Percentiles rank a stretch among this genome's conserved stretches.
phyloP scores from a whole-genome alignment of 331 rosid genomes.

The Malus hybrid region DNA sequence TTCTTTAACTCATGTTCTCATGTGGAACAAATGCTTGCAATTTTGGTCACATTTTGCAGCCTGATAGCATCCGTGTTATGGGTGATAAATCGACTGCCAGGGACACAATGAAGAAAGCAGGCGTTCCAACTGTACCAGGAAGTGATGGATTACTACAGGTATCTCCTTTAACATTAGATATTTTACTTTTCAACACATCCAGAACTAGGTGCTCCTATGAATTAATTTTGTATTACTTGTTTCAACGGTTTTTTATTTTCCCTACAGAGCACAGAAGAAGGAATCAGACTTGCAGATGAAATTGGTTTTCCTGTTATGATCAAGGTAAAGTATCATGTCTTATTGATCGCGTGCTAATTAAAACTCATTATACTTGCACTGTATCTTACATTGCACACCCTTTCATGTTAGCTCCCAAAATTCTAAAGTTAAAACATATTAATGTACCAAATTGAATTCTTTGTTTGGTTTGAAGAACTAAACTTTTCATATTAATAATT shows the following conservation, averaged over 20 bases:
- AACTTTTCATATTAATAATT: neutral
- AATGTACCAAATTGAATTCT: neutral
- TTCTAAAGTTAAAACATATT: neutral
- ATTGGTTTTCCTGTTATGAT: constrained; percentile 98
- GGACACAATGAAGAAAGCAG: constrained; percentile 86
- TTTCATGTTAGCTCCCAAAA: neutral
- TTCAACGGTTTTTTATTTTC: constrained; percentile 1
- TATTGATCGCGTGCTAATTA: neutral
- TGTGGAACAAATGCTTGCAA: neutral
- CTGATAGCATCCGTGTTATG: constrained; percentile 92
- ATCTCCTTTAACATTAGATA: constrained; percentile 16
- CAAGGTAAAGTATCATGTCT: constrained; percentile 50
- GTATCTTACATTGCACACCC: neutral
- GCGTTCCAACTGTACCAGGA: constrained; percentile 81
- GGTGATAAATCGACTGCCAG: constrained; percentile 97
- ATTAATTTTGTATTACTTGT: neutral
- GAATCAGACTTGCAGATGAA: constrained; percentile 68
- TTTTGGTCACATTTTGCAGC: constrained; percentile 45
- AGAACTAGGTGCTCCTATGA: neutral
- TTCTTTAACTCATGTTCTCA: neutral
- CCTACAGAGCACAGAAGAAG: constrained; percentile 86
- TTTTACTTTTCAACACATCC: constrained; percentile 8
- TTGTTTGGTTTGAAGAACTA: neutral
- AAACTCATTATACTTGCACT: neutral
- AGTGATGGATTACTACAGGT: constrained; percentile 85